Evolutionary conservation across 2,329 filamentous ascomycete genomes (phyloP), one percentile per base, ranked within the genome.

Genomic region (Aspergillus candidus): DNA sequence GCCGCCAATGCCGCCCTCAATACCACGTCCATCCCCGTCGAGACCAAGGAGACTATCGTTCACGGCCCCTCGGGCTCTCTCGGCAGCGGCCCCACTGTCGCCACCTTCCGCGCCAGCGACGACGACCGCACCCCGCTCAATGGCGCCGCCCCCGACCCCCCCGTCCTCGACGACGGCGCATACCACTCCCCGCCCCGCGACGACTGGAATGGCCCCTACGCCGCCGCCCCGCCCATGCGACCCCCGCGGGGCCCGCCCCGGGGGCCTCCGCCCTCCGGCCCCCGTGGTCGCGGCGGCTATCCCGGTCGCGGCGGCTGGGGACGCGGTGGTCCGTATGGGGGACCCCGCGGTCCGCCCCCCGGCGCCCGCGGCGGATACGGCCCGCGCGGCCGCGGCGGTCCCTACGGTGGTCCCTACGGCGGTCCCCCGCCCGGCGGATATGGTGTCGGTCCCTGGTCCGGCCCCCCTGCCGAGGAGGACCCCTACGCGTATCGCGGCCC

Each of bases 1-100:
- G 57, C 65, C 29, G 51, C 60, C 13, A 52, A 59, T 38, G 47
- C 60, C 34, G 58, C 56, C 35, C 18, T 57, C 14, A 43, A 46
- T 27, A 44, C 52, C 14, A 44, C 46, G 33, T 27, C 48, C 6
- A 61, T 79, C 44, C 70, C 67, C 38, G 62, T 63, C 3, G 73
- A 74, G 50, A 78, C 82, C 6, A 80, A 79, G 14, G 68, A 82
- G 41, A 77, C 81, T 7, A 68, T 78, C 36, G 65, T 80, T 15
- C 77, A 77, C 59, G 46, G 42, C 13, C 76, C 77, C 35, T 73
- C 73, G 33, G 76, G 79, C 30, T 76, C 68, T 4, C 69, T 74
- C 7, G 68, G 74, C 40, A 72, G 71, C 22, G 62, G 67, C 2
- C 69, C 74, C 11, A 71, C 73, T 11, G 81, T 74, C 52, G 65